Evolutionary conservation across 2,329 filamentous ascomycete species (phyloP).

Genomic region (Macrophomina tecta): DNA sequence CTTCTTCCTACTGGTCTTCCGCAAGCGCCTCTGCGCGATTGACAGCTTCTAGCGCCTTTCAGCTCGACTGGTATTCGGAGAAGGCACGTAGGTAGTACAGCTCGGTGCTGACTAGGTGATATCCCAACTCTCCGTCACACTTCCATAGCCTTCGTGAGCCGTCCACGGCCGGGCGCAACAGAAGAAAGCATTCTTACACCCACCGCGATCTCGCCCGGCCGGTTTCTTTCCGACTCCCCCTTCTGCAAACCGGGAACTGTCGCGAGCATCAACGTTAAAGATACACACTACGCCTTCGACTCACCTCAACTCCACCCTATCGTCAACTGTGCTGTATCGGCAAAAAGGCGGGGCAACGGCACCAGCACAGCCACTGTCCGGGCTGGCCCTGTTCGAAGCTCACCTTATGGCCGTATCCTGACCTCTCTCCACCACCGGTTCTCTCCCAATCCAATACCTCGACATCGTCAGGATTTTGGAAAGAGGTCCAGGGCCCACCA

Average conservation of each 20-base stretch:
- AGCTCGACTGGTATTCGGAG: not conserved
- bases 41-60: not conserved
- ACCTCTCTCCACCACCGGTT: not conserved
- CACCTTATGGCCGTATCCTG: constrained; percentile 13
- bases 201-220: not conserved
- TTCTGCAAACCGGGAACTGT: not conserved
- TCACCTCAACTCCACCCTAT: not conserved
- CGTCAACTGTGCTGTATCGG: not conserved
- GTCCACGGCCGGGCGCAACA: not conserved
- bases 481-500: not conserved
- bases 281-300: no score
- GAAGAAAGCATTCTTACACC: not conserved
- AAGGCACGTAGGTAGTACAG: constrained; percentile 15
- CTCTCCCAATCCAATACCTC: not conserved
- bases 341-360: not conserved
- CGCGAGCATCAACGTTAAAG: no score
- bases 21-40: not conserved
- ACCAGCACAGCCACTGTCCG: not conserved
- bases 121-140: not conserved
- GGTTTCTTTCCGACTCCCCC: no score
- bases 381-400: not conserved
- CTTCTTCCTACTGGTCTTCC: not conserved
- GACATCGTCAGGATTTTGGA: not conserved
- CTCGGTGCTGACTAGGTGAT: not conserved
- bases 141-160: not conserved